A percentile compares a stretch with the other conserved stretches of the same genome.
These are phyloP conservation scores for Juglanconis oblonga DNA, from an alignment of 2,329 filamentous ascomycete genomes.

Conservation along the genomic window DNA sequence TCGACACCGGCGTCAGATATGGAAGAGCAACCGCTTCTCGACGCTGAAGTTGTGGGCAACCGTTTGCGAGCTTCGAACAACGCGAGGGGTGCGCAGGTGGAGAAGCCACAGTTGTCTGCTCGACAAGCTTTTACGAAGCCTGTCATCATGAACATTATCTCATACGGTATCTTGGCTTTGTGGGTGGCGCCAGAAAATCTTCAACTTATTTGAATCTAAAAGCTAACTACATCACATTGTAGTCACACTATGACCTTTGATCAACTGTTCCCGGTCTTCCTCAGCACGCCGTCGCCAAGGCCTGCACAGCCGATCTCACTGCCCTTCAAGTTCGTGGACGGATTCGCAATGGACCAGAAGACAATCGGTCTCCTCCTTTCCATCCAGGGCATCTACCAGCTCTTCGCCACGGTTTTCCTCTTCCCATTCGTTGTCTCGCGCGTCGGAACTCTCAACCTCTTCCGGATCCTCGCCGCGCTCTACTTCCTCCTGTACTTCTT, in stretches of 20 bases:
- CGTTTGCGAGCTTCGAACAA: slow-evolving; percentile 7
- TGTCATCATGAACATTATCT: slow-evolving; percentile 82
- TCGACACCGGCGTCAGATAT: slow-evolving; percentile 30
- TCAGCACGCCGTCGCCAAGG: slow-evolving; percentile 63
- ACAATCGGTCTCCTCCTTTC: slow-evolving; percentile 86
- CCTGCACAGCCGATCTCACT: slow-evolving; percentile 53
- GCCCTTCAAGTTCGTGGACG: slow-evolving; percentile 86
- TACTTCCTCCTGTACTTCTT: slow-evolving; percentile 88
- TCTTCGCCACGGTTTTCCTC: slow-evolving; percentile 79
- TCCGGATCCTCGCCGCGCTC: slow-evolving; percentile 73
- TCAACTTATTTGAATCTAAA: too few species aligned
- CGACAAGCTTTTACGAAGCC: slow-evolving; percentile 72
- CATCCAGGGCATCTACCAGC: slow-evolving; percentile 83
- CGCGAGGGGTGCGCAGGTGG: slow-evolving; percentile 33
- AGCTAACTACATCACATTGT: slow-evolving; percentile 24
- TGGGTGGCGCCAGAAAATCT: slow-evolving; percentile 50
- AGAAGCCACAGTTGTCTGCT: slow-evolving; percentile 18
- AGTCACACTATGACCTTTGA: slow-evolving; percentile 98
- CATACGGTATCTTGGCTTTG: slow-evolving; percentile 92
- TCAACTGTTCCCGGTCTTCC: slow-evolving; percentile 86
- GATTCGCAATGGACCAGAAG: slow-evolving; percentile 79
- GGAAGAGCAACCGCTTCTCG: slow-evolving; percentile 15
- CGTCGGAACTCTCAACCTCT: slow-evolving; percentile 76
- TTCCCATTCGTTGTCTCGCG: slow-evolving; percentile 75
- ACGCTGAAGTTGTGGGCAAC: slow-evolving; percentile 11